Conservation (phyloP, 768 basidiomycete genomes). For the Suillus sp. region DNA sequence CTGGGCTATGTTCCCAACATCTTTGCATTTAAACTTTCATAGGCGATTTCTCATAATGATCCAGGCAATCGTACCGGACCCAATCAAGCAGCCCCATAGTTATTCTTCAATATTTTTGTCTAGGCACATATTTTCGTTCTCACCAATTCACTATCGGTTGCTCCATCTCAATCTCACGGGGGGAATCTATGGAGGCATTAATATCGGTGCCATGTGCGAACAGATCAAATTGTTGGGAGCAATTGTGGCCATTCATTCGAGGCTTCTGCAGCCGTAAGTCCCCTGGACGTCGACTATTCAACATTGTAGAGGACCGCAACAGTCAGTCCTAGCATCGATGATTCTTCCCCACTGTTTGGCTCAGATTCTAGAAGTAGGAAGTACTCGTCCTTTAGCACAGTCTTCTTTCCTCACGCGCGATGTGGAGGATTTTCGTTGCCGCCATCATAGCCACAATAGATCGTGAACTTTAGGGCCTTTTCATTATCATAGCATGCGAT, state of each 20-base stretch:
- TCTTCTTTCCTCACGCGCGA: constrained; percentile 1
- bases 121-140: not conserved
- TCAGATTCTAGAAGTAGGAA: not conserved
- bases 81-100: not conserved
- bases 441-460: not conserved
- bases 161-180: constrained; percentile 6
- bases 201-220: constrained; percentile 4
- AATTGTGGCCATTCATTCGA: not conserved
- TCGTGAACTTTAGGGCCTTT: not conserved
- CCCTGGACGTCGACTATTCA: not conserved
- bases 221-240: not conserved
- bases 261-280: not conserved
- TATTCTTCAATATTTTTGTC: constrained; percentile 6
- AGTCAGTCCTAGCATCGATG: not conserved
- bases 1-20: not conserved
- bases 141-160: not conserved
- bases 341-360: not conserved
- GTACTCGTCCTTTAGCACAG: too few relatives aligned
- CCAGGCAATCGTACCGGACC: not conserved
- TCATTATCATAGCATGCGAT: constrained; percentile 3
- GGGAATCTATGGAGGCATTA: constrained; percentile 1
- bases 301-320: not conserved
- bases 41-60: constrained; percentile 1
- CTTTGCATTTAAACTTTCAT: constrained; percentile 3
- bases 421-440: constrained; percentile 2